Base-by-base conservation (phyloP, 345 rosid species). In the Salix arbutifolia region DNA sequence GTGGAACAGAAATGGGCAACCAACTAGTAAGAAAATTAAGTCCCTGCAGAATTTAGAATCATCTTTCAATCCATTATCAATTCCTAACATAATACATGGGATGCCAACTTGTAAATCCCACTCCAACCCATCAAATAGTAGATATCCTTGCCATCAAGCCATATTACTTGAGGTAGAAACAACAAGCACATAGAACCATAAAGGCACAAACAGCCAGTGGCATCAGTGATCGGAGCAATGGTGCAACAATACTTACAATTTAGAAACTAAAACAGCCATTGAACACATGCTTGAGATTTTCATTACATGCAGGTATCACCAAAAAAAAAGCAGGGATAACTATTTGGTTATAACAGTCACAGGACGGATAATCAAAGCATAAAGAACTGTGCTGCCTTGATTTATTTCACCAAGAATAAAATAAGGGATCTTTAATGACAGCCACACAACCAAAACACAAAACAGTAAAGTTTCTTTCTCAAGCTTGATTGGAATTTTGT, bases 401-500 rank as follows among this genome's bases (percentile, higher is more conserved):
- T 30, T 53, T 33, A 33, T 12, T 53, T 53, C 3, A 35, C 46
- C 16, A 72, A 72, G 62, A 56, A 48, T 72, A 56, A 2, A 37
- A 56, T 3, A 6, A 71, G 6, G 2, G 28, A 25, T 37, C 21
- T 40, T 69, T 18, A 13, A 11, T n/a, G 64, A 23, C 64, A 58
- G 28, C 28, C 56, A 42, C 48, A 3, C 50, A 44, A 13, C 50
- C 17, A 44, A 69, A 19, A 42, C 50, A 26, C 4, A n/a, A 21
- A 72, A 10, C 4, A 13, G 18, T 19, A 17, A 2, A 10, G 31
- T 35, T 72, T 72, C 50, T 23, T 42, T 30, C 23, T 75, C 35
- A 66, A 31, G 37, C 42, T 66, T 44, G 44, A 25, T 12, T 42
- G 65, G 19, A 74, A 72, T 72, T 72, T 74, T 66, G 14, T 65